Conservation (phyloP, 106 monocot genomes). For the Acorus calamus region DNA sequence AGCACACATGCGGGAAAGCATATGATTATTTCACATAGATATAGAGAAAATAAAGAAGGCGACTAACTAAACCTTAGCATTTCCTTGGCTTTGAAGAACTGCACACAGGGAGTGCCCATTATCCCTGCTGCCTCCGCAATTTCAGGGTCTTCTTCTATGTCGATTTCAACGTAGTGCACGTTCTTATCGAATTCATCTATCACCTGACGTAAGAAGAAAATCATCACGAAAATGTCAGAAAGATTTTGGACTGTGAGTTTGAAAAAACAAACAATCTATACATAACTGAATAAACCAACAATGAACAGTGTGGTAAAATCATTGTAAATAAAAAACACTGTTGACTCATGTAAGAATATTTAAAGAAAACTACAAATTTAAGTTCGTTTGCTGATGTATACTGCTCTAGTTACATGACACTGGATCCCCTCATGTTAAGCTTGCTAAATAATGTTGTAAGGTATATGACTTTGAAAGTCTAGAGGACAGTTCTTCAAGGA, state of each 20-base stretch:
- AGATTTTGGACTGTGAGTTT: neutral
- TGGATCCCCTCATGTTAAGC: too few relatives aligned
- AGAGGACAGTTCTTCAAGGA: too few relatives aligned
- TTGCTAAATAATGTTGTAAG: too few relatives aligned
- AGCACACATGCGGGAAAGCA: too few relatives aligned
- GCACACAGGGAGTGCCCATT: constrained; percentile 98
- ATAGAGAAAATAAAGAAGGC: neutral
- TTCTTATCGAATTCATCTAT: constrained; percentile 81
- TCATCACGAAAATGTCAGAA: neutral
- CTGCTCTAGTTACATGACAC: too few relatives aligned
- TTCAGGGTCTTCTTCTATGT: constrained; percentile 97
- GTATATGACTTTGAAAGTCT: too few relatives aligned
- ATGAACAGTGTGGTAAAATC: too few relatives aligned
- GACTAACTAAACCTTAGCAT: constrained; percentile 75
- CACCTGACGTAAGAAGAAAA: constrained; percentile 39
- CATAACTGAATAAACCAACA: neutral
- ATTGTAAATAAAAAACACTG: too few relatives aligned
- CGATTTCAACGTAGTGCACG: constrained; percentile 91
- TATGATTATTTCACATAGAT: too few relatives aligned
- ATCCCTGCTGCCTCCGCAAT: constrained; percentile 92
- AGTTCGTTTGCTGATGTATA: too few relatives aligned
- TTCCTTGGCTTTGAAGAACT: constrained; percentile 96
- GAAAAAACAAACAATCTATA: neutral
- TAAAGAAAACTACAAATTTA: too few relatives aligned
- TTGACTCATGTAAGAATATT: too few relatives aligned